These are phyloP conservation scores for Somion occarium DNA, from an alignment of 1,284 basidiomycete genomes.

Conservation along the genomic window DNA sequence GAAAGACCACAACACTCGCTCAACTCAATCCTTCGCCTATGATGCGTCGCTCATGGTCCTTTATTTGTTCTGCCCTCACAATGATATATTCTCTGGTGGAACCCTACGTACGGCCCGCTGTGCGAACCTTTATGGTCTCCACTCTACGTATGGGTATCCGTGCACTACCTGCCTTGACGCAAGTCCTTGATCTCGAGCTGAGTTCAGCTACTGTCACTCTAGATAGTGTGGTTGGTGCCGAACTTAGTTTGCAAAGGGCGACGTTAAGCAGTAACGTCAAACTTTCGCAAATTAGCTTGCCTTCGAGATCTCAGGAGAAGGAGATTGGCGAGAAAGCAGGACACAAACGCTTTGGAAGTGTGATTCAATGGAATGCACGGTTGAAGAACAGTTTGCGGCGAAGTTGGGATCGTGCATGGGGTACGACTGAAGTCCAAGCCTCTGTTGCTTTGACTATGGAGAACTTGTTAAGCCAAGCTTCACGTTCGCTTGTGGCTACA, in stretches of 20 bases:
- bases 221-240: constrained; percentile 43
- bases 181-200: constrained; percentile 63
- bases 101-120: constrained; percentile 54
- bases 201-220: constrained; percentile 48
- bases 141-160: constrained; percentile 54
- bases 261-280: constrained; percentile 46
- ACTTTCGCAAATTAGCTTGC: neutral
- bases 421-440: constrained; percentile 51
- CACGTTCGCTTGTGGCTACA: constrained; percentile 20
- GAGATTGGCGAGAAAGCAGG: constrained; percentile 1
- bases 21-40: constrained; percentile 4
- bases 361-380: constrained; percentile 58
- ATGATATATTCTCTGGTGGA: constrained; percentile 44
- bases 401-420: constrained; percentile 66
- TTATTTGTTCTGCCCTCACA: constrained; percentile 12
- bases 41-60: neutral
- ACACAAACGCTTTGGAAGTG: constrained; percentile 34
- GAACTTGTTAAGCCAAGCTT: constrained; percentile 39
- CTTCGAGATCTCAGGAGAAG: neutral
- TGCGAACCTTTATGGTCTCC: constrained; percentile 51
- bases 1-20: constrained; percentile 2
- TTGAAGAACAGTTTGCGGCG: constrained; percentile 54
- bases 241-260: constrained; percentile 45
- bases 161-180: constrained; percentile 59
- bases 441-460: constrained; percentile 46